Conservation (phyloP, 1,284 basidiomycete genomes). For the Heterobasidion parviporum region DNA sequence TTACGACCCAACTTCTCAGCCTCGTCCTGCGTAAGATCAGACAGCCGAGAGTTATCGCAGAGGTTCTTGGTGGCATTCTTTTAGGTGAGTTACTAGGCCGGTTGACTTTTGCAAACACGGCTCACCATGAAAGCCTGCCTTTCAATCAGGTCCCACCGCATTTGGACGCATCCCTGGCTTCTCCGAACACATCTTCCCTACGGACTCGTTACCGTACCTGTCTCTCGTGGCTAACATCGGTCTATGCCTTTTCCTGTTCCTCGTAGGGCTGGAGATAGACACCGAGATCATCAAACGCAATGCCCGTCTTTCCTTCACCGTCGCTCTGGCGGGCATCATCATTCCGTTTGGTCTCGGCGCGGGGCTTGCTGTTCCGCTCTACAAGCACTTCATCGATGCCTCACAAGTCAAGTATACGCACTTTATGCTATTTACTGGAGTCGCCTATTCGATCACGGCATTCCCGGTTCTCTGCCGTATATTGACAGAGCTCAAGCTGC, state of each 20-base stretch:
- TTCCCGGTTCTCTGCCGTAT: conserved; percentile 93
- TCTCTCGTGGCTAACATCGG: conserved; percentile 91
- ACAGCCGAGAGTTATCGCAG: conserved; percentile 84
- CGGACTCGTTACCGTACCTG: conserved; percentile 66
- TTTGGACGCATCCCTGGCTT: conserved; percentile 75
- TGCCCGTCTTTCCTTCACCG: conserved; percentile 50
- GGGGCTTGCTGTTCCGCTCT: conserved; percentile 74
- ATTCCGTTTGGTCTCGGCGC: conserved; percentile 76
- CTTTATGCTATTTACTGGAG: conserved; percentile 92
- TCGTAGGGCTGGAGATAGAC: conserved; percentile 91
- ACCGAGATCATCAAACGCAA: conserved; percentile 71
- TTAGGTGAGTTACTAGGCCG: conserved; percentile 38
- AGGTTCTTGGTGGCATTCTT: conserved; percentile 87
- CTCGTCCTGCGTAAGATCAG: conserved; percentile 62
- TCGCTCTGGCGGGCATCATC: conserved; percentile 43
- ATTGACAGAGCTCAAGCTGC: conserved; percentile 71
- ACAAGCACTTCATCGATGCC: conserved; percentile 68
- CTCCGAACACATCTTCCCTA: conserved; percentile 76
- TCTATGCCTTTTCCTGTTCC: conserved; percentile 86
- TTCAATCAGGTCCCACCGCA: conserved; percentile 58
- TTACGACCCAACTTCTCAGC: conserved; percentile 72
- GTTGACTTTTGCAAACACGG: background rate
- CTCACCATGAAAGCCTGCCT: background rate
- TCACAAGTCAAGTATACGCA: conserved; percentile 60
- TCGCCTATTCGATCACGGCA: conserved; percentile 89